A percentile compares a stretch with the other conserved stretches of the same genome.
Evolutionary conservation across 192 early-diverging fungal genomes (phyloP).

Genomic region (Funneliformis geosporum): DNA sequence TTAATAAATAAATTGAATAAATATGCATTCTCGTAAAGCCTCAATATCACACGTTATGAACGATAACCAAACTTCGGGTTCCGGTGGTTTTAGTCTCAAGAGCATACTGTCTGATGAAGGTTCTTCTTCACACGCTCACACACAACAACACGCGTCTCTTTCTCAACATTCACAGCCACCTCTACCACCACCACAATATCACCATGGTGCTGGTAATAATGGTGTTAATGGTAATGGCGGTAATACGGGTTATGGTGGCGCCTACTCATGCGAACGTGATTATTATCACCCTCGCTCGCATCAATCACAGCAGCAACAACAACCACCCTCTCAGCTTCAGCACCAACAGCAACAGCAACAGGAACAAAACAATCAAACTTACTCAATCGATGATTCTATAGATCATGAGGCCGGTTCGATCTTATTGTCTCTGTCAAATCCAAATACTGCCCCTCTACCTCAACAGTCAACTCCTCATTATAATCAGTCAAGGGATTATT

Average conservation of each 20-base stretch:
- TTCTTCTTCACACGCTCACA: not conserved
- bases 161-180: not conserved
- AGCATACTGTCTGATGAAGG: not conserved
- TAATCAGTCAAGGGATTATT: constrained; percentile 5
- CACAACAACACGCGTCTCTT: not conserved
- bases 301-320: not conserved
- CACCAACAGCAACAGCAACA: not conserved
- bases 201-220: not conserved
- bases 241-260: not conserved
- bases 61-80: not conserved
- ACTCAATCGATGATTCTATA: not conserved
- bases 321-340: not conserved
- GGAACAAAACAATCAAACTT: not conserved
- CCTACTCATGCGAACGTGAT: not conserved
- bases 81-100: not conserved
- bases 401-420: not conserved
- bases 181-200: not conserved
- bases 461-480: not conserved
- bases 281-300: not conserved
- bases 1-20: not conserved
- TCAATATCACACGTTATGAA: constrained; percentile 23
- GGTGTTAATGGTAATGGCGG: not conserved
- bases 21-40: constrained; percentile 2
- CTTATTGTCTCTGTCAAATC: not conserved
- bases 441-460: not conserved